Conservation (phyloP, 176 grass and related monocot genomes). For the Paspalum notatum region DNA sequence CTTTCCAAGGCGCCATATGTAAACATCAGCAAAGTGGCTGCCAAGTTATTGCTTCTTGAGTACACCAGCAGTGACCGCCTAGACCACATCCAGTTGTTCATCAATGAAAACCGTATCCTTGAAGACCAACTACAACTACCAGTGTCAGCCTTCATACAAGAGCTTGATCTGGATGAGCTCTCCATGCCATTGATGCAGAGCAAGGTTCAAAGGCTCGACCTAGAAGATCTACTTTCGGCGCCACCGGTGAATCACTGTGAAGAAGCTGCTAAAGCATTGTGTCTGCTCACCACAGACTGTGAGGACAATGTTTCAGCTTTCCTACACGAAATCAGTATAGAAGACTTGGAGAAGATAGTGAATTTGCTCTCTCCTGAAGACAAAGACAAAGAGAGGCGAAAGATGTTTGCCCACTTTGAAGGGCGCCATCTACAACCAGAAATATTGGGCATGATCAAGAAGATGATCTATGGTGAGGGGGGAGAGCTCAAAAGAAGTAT, state of each 20-base stretch:
- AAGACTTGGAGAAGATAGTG: conserved; percentile 16
- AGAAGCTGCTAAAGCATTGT: conserved; percentile 31
- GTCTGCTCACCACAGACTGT: conserved; percentile 31
- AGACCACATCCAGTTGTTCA: neutral
- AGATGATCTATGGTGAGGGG: neutral
- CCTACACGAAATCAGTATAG: neutral
- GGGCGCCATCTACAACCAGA: neutral
- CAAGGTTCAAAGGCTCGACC: neutral
- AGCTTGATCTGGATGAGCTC: neutral
- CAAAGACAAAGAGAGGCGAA: conserved; percentile 1
- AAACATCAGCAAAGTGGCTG: conserved; percentile 30
- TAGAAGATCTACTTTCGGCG: conserved; percentile 15
- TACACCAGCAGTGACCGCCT: neutral
- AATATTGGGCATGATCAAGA: neutral
- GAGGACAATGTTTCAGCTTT: neutral
- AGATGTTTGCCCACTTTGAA: neutral
- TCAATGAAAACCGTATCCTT: neutral
- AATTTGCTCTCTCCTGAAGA: neutral
- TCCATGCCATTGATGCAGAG: too few relatives aligned
- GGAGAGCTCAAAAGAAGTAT: neutral
- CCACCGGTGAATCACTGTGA: conserved; percentile 1
- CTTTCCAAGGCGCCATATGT: neutral
- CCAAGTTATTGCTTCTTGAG: conserved; percentile 28
- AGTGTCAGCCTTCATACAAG: conserved; percentile 32
- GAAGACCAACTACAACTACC: neutral